A percentile compares a stretch with the other conserved stretches of the same genome.
These are phyloP conservation scores for Botryotinia convoluta DNA, from an alignment of 2,329 filamentous ascomycete species.

Conservation along the genomic window DNA sequence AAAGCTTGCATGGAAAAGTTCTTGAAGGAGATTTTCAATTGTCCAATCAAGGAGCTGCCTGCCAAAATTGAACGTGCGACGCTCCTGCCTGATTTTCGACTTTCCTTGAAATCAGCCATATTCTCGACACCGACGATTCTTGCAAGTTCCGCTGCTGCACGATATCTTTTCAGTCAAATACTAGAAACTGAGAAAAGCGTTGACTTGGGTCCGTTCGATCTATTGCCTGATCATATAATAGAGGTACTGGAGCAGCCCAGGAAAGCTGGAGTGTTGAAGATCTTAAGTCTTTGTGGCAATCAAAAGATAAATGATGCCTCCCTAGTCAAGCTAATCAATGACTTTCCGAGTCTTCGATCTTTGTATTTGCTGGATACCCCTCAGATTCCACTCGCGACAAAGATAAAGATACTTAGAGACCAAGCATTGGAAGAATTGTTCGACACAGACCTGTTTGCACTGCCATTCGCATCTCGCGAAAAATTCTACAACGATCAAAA, in stretches of 20 bases:
- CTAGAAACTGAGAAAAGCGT: too few species aligned
- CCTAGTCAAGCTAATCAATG: background rate
- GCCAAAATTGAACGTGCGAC: too few species aligned
- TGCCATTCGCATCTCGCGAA: background rate
- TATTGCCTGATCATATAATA: too few species aligned
- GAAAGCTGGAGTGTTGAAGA: background rate
- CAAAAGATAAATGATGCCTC: background rate
- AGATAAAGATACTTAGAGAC: background rate
- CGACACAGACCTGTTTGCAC: background rate
- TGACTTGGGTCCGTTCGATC: too few species aligned
- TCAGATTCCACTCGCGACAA: background rate
- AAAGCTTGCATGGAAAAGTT: too few species aligned
- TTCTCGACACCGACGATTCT: too few species aligned
- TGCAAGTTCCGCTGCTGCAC: too few species aligned
- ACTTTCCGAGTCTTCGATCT: background rate
- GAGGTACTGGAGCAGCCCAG: background rate
- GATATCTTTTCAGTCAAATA: too few species aligned
- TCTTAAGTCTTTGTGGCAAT: slow-evolving; percentile 5
- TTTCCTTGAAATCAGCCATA: too few species aligned
- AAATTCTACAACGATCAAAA: background rate
- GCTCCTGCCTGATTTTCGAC: too few species aligned
- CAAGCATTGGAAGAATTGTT: background rate
- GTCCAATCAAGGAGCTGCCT: too few species aligned
- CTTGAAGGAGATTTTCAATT: too few species aligned
- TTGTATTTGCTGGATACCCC: slow-evolving; percentile 3